These are phyloP conservation scores for Monilinia aucupariae DNA, from an alignment of 2,329 filamentous ascomycete genomes.

Conservation along the genomic window DNA sequence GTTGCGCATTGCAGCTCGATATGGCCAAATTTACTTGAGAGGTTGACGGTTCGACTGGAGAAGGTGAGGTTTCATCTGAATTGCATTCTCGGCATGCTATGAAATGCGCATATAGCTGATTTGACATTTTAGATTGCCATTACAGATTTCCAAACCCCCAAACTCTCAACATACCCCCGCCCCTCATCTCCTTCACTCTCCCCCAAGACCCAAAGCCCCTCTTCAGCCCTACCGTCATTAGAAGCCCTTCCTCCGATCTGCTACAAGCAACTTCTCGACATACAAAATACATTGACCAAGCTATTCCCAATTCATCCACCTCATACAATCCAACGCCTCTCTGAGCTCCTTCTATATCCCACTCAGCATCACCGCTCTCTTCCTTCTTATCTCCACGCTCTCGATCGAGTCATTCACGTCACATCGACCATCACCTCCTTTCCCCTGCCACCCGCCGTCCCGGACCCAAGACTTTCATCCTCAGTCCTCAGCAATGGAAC, in stretches of 20 bases:
- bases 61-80: conserved; percentile 24
- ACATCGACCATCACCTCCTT: conserved; percentile 77
- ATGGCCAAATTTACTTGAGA: conserved; percentile 39
- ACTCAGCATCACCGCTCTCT: conserved; percentile 75
- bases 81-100: neutral
- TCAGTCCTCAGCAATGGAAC: conserved; percentile 55
- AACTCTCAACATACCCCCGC: conserved; percentile 31
- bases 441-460: conserved; percentile 66
- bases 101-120: neutral
- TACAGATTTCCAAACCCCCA: conserved; percentile 57
- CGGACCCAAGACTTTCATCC: conserved; percentile 49
- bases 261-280: conserved; percentile 45
- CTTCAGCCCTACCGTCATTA: conserved; percentile 28
- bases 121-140: conserved; percentile 42
- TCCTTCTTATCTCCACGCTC: conserved; percentile 79
- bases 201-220: conserved; percentile 44
- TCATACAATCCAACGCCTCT: conserved; percentile 86
- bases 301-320: conserved; percentile 73
- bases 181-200: conserved; percentile 43
- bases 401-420: conserved; percentile 86
- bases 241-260: conserved; percentile 4
- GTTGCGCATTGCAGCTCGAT: conserved; percentile 33
- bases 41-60: conserved; percentile 37
- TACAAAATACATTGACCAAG: conserved; percentile 54
- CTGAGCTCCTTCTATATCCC: conserved; percentile 77